Base-by-base conservation (phyloP, 345 rosid genomes). In the Salix purpurea region DNA sequence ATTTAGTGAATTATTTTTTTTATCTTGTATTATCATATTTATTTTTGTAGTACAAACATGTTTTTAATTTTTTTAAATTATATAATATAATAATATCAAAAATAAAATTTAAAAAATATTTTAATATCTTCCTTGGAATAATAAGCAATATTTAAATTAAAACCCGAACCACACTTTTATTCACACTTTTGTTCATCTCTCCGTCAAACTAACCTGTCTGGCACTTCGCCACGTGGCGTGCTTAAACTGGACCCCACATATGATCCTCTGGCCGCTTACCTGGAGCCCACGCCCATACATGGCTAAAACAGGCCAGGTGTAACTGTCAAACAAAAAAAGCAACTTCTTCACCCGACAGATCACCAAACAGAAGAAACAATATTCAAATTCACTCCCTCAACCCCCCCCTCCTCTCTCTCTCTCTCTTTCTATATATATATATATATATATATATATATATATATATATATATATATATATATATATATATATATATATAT, bases 281-380 rank as follows among this genome's bases (percentile, higher is more conserved):
- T 28, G 21, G 7, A 39, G 54, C 71, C 71, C 54, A 40, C 71
- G 19, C 5, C 39, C 65, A 30, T 39, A 30, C 68, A 6, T 6
- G 16, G 39, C 37, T 65, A 3, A 67, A 67, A 40, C 60, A 14
- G 39, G 82, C 90, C 86, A 85, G 83, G 85, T 84, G 87, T 86
- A 83, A 77, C 74, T 82, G 86, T 81, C 87, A 81, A 80, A 79
- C 32, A 19, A 50, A 11, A 76, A 76, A 86, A 83, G 76, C 88
- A 77, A 81, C 89, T 54, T 34, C 37, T 85, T 5, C 37, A 75
- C 69, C 73, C 77, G 60, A 72, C 76, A 73, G 60, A 52, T 52
- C n/a, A 39, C 64, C 73, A 5, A 72, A 40, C 44, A 54, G 10
- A 34, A 58, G 39, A 74, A 68, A 67, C n/a, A 30, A 42, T n/a